phyloP scores from a whole-genome alignment of 441 rosid species.

The Hura crepitans region DNA sequence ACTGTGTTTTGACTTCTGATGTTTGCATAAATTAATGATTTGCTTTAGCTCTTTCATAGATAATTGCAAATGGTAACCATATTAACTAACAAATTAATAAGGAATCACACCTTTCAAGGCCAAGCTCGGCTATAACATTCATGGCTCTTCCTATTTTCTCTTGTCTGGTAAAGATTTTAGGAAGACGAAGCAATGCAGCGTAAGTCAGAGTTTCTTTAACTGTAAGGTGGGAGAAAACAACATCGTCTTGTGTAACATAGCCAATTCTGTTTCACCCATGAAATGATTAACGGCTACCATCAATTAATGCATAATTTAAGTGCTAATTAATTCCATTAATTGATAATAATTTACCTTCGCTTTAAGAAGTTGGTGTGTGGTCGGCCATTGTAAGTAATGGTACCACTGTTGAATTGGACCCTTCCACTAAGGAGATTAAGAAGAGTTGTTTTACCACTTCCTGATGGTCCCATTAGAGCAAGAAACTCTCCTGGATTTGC shows the following conservation, averaged over 20 bases:
- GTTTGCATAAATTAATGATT: not conserved
- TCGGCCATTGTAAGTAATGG: slow-evolving; percentile 10
- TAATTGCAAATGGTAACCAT: too few relatives aligned
- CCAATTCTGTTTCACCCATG: slow-evolving; percentile 15
- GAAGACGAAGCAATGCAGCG: slow-evolving; percentile 20
- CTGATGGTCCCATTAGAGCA: slow-evolving; percentile 19
- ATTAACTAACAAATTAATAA: too few relatives aligned
- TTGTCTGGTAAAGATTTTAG: slow-evolving; percentile 2
- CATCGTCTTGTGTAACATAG: slow-evolving; percentile 18
- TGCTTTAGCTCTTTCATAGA: too few relatives aligned
- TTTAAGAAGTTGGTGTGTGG: slow-evolving; percentile 9
- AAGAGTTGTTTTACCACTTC: slow-evolving; percentile 19
- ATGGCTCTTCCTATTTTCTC: slow-evolving; percentile 16
- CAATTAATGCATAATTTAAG: too few relatives aligned
- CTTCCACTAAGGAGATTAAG: slow-evolving; percentile 14
- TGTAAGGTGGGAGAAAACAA: slow-evolving; percentile 13
- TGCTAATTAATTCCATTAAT: too few relatives aligned
- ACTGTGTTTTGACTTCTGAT: slow-evolving; percentile 16
- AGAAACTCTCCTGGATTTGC: slow-evolving; percentile 14
- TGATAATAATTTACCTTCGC: slow-evolving; percentile 7
- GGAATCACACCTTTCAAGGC: slow-evolving; percentile 14
- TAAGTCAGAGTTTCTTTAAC: slow-evolving; percentile 18
- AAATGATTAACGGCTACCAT: too few relatives aligned
- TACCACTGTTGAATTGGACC: not conserved
- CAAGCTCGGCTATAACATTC: slow-evolving; percentile 11